These are phyloP conservation scores for Stentor roeselii DNA, from an alignment of 73 alveolate species.

Conservation along the genomic window DNA sequence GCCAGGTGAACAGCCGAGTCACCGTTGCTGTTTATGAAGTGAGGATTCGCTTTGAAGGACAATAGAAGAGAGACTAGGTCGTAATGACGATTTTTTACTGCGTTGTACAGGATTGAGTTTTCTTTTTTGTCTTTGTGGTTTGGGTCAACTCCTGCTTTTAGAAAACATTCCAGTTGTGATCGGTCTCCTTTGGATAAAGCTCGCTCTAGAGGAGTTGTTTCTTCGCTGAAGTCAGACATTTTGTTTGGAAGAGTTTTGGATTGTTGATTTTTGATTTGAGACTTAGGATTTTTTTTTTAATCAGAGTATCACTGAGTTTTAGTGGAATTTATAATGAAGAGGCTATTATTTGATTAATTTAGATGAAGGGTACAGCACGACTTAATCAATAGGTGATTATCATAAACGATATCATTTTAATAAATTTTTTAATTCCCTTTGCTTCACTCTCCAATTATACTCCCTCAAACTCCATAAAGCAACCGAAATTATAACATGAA, in stretches of 20 bases:
- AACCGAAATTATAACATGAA: too few relatives aligned
- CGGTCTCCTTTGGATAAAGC: not conserved
- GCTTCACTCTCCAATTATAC: too few relatives aligned
- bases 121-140: not conserved
- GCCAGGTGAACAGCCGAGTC: not conserved
- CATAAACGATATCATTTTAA: too few relatives aligned
- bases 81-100: not conserved
- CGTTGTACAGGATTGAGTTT: not conserved
- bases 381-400: too few relatives aligned
- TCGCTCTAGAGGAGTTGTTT: not conserved
- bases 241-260: not conserved
- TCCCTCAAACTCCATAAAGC: too few relatives aligned
- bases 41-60: not conserved
- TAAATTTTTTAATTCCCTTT: too few relatives aligned
- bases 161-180: not conserved
- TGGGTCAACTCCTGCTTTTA: slow-evolving; percentile 8
- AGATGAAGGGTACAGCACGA: too few relatives aligned
- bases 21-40: not conserved
- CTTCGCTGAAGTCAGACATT: not conserved
- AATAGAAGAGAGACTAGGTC: not conserved
- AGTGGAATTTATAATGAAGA: too few relatives aligned
- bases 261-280: too few relatives aligned
- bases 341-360: too few relatives aligned
- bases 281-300: too few relatives aligned
- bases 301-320: too few relatives aligned